Evolutionary conservation across 2,329 filamentous ascomycete genomes (phyloP).

Genomic region (Ceratocystis lukuohia): DNA sequence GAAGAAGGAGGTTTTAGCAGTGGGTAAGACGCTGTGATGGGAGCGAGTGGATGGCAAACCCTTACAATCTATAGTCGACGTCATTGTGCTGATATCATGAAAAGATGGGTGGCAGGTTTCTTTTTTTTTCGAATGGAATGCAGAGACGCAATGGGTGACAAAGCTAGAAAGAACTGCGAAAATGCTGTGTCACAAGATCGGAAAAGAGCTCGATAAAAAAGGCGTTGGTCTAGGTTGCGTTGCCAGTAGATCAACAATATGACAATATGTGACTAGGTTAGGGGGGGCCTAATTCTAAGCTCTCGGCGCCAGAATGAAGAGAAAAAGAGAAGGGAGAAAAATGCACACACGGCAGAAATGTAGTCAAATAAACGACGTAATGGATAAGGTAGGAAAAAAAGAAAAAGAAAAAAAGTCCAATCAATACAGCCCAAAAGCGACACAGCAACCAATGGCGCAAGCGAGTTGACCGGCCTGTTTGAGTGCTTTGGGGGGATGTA

Average conservation of each 20-base stretch:
- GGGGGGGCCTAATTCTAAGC: not conserved
- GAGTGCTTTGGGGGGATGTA: not conserved
- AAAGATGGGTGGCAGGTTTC: slow-evolving; percentile 1
- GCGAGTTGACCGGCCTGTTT: not conserved
- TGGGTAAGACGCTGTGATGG: not conserved
- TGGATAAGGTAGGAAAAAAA: not conserved
- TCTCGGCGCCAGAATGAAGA: not conserved
- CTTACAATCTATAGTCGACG: slow-evolving; percentile 16
- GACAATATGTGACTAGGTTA: not conserved
- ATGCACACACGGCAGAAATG: not conserved
- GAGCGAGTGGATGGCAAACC: slow-evolving; percentile 10
- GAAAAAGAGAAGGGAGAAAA: not conserved
- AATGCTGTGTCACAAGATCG: not conserved
- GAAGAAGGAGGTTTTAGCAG: not conserved
- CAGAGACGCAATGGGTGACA: not conserved
- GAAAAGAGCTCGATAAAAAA: not conserved
- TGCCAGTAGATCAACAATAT: not conserved
- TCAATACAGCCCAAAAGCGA: slow-evolving; percentile 8
- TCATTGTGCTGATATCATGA: slow-evolving; percentile 15
- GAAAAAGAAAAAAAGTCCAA: not conserved
- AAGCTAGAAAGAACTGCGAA: not conserved
- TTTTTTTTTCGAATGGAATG: not conserved
- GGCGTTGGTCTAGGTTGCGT: not conserved
- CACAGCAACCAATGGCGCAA: slow-evolving; percentile 4
- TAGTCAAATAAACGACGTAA: not conserved